phyloP scores from a whole-genome alignment of 2,329 filamentous ascomycete species.

The Mollisia scopiformis region DNA sequence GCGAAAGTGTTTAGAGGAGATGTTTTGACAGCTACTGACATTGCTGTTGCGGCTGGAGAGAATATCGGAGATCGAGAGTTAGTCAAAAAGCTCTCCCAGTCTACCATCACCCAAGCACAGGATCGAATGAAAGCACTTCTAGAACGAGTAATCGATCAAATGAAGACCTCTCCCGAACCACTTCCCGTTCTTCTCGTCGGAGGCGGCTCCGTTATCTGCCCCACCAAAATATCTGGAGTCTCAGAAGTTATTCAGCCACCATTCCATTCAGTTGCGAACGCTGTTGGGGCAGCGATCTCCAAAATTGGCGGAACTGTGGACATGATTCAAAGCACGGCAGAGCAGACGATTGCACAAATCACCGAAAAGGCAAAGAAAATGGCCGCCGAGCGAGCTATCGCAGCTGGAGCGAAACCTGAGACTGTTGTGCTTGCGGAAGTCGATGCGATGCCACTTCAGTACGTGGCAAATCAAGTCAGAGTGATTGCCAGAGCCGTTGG shows the following conservation, averaged over 20 bases:
- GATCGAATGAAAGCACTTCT: slow-evolving; percentile 45
- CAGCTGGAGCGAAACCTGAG: slow-evolving; percentile 22
- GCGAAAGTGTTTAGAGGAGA: slow-evolving; percentile 56
- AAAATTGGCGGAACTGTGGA: slow-evolving; percentile 30
- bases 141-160: slow-evolving; percentile 53
- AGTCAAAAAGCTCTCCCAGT: slow-evolving; percentile 21
- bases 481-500: slow-evolving; percentile 65
- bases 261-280: slow-evolving; percentile 58
- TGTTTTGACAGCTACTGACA: slow-evolving; percentile 55
- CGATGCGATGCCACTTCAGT: slow-evolving; percentile 24
- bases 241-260: slow-evolving; percentile 51
- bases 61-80: slow-evolving; percentile 19
- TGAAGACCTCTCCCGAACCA: slow-evolving; percentile 56
- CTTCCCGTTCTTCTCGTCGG: slow-evolving; percentile 59
- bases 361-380: slow-evolving; percentile 17
- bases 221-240: slow-evolving; percentile 48
- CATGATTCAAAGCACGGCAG: slow-evolving; percentile 23
- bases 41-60: slow-evolving; percentile 41
- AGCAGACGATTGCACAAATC: slow-evolving; percentile 21
- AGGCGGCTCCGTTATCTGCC: slow-evolving; percentile 54
- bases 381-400: slow-evolving; percentile 24
- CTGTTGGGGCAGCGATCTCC: slow-evolving; percentile 56
- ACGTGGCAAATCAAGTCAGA: slow-evolving; percentile 41
- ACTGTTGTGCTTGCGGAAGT: slow-evolving; percentile 25
- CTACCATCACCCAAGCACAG: slow-evolving; percentile 24